Evolutionary conservation across 345 rosid species (phyloP).

Genomic region (Arabidopsis arenosa): DNA sequence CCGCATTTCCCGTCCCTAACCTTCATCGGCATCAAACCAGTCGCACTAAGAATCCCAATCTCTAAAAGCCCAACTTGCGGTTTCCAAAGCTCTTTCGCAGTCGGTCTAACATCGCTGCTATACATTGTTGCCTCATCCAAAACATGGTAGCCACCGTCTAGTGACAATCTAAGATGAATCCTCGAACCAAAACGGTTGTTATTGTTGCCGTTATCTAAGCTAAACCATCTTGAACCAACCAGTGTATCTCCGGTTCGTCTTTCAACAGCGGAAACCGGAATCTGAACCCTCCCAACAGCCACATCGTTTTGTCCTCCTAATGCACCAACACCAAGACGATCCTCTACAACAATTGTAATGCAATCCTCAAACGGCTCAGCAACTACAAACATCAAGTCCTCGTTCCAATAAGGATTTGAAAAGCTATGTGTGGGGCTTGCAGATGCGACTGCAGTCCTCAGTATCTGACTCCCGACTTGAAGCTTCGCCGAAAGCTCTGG

Average conservation of each 20-base stretch:
- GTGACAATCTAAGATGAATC: constrained; percentile 2
- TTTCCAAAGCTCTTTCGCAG: background rate
- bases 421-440: background rate
- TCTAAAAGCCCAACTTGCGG: constrained; percentile 2
- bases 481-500: background rate
- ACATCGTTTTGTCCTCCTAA: background rate
- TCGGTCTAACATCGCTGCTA: background rate
- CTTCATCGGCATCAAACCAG: background rate
- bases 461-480: background rate
- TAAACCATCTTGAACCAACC: background rate
- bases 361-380: background rate
- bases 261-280: background rate
- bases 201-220: background rate
- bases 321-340: background rate
- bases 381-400: background rate
- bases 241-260: background rate
- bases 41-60: background rate
- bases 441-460: background rate
- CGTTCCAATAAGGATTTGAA: background rate
- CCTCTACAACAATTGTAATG: background rate
- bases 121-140: constrained; percentile 4
- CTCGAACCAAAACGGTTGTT: background rate
- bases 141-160: constrained; percentile 1
- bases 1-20: background rate
- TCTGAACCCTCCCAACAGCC: background rate